Evolutionary conservation across 2,329 filamentous ascomycete genomes (phyloP).

Genomic region (Ophiostoma tasmaniense): DNA sequence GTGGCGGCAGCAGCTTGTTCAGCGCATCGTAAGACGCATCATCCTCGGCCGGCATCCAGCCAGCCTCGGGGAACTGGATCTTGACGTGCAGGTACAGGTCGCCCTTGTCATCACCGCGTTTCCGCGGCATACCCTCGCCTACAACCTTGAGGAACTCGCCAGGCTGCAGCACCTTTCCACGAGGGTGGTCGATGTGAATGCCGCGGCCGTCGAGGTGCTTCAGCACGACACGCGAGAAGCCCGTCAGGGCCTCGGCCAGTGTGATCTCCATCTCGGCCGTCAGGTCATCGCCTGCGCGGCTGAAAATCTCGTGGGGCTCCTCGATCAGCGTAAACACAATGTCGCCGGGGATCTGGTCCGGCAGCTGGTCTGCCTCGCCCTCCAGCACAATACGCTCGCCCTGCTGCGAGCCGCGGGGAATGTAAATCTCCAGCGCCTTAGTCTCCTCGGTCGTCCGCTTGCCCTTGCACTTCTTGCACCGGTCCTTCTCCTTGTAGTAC

Average conservation of each 20-base stretch:
- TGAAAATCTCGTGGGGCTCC: conserved; percentile 71
- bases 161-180: conserved; percentile 74
- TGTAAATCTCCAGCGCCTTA: conserved; percentile 94
- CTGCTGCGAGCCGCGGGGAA: conserved; percentile 76
- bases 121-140: conserved; percentile 91
- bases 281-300: conserved; percentile 74
- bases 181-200: conserved; percentile 69
- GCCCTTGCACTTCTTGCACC: conserved; percentile 98
- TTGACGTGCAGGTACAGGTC: conserved; percentile 83
- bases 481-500: conserved; percentile 90
- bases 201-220: conserved; percentile 91
- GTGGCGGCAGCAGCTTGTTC: conserved; percentile 64
- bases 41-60: conserved; percentile 64
- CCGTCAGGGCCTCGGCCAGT: conserved; percentile 73
- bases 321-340: conserved; percentile 86
- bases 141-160: conserved; percentile 76
- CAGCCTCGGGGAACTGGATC: conserved; percentile 80
- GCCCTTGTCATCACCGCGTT: conserved; percentile 73
- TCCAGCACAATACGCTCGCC: conserved; percentile 85
- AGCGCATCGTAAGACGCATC: conserved; percentile 54
- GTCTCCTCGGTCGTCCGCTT: conserved; percentile 77
- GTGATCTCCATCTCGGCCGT: conserved; percentile 73
- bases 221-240: conserved; percentile 83
- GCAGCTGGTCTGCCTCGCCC: conserved; percentile 88
- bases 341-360: conserved; percentile 82